Conservation (phyloP, 2,329 filamentous ascomycete genomes). For the Fusarium chuoi region DNA sequence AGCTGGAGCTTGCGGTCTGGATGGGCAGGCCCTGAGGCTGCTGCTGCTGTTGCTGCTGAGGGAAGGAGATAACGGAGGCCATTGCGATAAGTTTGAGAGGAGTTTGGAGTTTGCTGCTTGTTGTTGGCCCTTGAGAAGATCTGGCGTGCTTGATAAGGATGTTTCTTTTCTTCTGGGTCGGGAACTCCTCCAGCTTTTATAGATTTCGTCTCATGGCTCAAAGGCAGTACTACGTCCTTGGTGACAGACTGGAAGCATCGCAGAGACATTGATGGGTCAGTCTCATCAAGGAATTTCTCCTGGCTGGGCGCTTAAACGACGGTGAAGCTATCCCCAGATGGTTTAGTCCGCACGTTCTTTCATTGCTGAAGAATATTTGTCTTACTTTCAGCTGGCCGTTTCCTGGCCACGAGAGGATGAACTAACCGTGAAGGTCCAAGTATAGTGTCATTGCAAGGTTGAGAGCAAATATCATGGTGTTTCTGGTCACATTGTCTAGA, state of each 20-base stretch:
- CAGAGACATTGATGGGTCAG: no score
- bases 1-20: neutral
- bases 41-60: neutral
- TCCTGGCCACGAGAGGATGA: fast-evolving
- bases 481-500: no score
- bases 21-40: neutral
- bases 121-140: no score
- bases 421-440: neutral
- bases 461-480: neutral
- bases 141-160: no score
- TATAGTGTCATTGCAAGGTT: neutral
- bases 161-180: no score
- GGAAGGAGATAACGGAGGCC: neutral
- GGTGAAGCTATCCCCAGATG: neutral
- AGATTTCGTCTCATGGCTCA: no score
- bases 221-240: no score
- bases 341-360: neutral
- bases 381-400: neutral
- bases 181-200: no score
- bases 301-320: neutral
- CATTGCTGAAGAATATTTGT: neutral
- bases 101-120: no score
- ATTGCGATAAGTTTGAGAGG: neutral
- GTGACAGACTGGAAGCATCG: no score
- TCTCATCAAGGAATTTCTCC: no score